Percentiles rank a stretch among this genome's conserved stretches.
phyloP scores from a whole-genome alignment of 1,139 yeast species.

The Kodamaea alishanica region DNA sequence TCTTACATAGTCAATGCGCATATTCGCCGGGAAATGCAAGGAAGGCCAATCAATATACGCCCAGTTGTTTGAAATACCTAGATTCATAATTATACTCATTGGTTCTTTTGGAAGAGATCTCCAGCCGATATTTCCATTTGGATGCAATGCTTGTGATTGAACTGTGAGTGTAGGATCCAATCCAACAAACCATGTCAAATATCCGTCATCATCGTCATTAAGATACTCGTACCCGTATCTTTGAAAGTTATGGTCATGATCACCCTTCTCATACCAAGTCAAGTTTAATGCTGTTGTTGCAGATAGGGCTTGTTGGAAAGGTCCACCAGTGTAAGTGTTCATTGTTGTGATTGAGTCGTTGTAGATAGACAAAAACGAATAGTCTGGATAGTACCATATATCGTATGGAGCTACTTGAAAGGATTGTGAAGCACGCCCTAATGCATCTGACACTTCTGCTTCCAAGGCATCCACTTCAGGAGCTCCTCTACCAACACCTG shows the following conservation, averaged over 20 bases:
- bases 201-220: slow-evolving; percentile 22
- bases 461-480: slow-evolving; percentile 30
- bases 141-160: slow-evolving; percentile 22
- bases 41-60: slow-evolving; percentile 30
- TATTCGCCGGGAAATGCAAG: slow-evolving; percentile 23
- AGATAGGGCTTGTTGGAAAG: slow-evolving; percentile 30
- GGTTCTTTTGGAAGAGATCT: slow-evolving; percentile 28
- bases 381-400: slow-evolving; percentile 30
- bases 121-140: slow-evolving; percentile 28
- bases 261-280: slow-evolving; percentile 26
- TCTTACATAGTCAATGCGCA: slow-evolving; percentile 26
- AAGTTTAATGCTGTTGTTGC: slow-evolving; percentile 23
- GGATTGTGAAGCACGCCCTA: slow-evolving; percentile 28
- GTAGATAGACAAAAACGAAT: slow-evolving; percentile 21
- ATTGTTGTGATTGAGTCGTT: slow-evolving; percentile 22
- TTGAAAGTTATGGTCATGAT: slow-evolving; percentile 19
- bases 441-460: slow-evolving; percentile 18
- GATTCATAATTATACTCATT: slow-evolving; percentile 26
- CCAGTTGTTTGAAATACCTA: slow-evolving; percentile 30
- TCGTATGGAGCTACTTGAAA: slow-evolving; percentile 31
- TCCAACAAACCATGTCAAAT: slow-evolving; percentile 29
- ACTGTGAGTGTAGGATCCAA: slow-evolving; percentile 22
- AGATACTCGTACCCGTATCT: slow-evolving; percentile 25
- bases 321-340: slow-evolving; percentile 32
- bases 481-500: slow-evolving; percentile 28